Evolutionary conservation across 1,284 basidiomycete genomes (phyloP).

Genomic region (Cryptococcus hybrid): DNA sequence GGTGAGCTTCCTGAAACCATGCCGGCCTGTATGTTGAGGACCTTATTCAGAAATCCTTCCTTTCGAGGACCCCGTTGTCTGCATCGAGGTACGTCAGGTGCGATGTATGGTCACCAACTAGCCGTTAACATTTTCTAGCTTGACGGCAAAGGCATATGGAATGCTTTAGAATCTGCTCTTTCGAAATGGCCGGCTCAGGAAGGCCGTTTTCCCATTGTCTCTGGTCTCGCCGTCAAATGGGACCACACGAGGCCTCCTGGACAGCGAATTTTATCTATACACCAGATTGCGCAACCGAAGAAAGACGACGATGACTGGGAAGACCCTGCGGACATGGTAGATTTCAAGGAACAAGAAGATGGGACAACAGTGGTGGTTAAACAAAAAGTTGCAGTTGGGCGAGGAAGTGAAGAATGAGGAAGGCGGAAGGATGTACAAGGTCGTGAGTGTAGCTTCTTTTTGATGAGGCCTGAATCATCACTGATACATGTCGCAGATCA

Average conservation of each 20-base stretch:
- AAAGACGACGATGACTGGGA: slow-evolving; percentile 50
- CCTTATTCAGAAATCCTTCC: slow-evolving; percentile 68
- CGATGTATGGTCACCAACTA: background rate
- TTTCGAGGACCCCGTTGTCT: slow-evolving; percentile 82
- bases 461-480: too few relatives aligned
- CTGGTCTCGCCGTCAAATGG: slow-evolving; percentile 84
- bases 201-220: slow-evolving; percentile 85
- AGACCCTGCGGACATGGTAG: slow-evolving; percentile 35
- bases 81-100: slow-evolving; percentile 55
- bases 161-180: slow-evolving; percentile 71
- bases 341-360: slow-evolving; percentile 46
- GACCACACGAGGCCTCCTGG: slow-evolving; percentile 69
- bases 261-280: slow-evolving; percentile 69
- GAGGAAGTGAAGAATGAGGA: slow-evolving; percentile 59
- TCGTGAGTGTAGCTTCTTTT: slow-evolving; percentile 56
- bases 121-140: slow-evolving; percentile 51
- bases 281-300: slow-evolving; percentile 55
- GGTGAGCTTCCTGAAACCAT: slow-evolving; percentile 17
- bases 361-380: slow-evolving; percentile 51
- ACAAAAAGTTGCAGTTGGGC: slow-evolving; percentile 38
- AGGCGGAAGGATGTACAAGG: slow-evolving; percentile 64
- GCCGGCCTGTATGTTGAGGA: slow-evolving; percentile 1
- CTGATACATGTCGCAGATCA: slow-evolving; percentile 31
- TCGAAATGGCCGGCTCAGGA: slow-evolving; percentile 85
- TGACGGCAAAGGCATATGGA: slow-evolving; percentile 78